Evolutionary conservation across 371 early-diverging fungal species (phyloP), one percentile per base, ranked within the genome.

Genomic region (Mucor sp.): DNA sequence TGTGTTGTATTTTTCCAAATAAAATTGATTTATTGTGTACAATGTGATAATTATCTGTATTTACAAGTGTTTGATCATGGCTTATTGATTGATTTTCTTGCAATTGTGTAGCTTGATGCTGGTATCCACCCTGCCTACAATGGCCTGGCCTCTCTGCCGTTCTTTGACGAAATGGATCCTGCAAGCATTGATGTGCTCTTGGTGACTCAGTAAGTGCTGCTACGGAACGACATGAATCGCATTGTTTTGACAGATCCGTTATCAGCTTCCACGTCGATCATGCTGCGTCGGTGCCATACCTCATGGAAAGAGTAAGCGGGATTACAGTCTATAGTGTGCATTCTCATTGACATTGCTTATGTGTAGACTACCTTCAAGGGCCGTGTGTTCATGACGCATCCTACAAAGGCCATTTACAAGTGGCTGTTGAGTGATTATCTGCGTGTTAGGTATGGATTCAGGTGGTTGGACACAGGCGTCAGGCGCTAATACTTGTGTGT

Each of bases 331-430:
- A 6, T 8, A n/a, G 14, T 15, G 27, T 25, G 27, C 56, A 44
- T 43, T 17, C 12, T 28, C 48, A 35, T n/a, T 63, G 39, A 63
- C 21, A 0, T 17, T 25, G 37, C 35, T n/a, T 32, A 30, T 23
- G 41, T 41, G 21, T 76, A 97, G 93, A 99, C 99, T 27, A 87
- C 90, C 0, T 99, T 99, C 80, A 90, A 92, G 67, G 99, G 99
- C n/a, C 93, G 97, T 59, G 97, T 99, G 0, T 99, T 95, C 75
- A 99, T 99, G 99, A 99, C 99, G 8, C 99, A 99, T 83, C 99
- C 99, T 7, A 99, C 99, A 21, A 97, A 98, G 76, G 98, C 99
- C 32, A 99, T 99, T 69, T 98, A 96, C 84, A 93, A 94, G 69
- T 99, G 99, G 99, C 83, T 99, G 43, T 80, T 99, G 25, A 91